Base-by-base conservation (phyloP, 148 eudicot species). In the Amaranthus palmeri region DNA sequence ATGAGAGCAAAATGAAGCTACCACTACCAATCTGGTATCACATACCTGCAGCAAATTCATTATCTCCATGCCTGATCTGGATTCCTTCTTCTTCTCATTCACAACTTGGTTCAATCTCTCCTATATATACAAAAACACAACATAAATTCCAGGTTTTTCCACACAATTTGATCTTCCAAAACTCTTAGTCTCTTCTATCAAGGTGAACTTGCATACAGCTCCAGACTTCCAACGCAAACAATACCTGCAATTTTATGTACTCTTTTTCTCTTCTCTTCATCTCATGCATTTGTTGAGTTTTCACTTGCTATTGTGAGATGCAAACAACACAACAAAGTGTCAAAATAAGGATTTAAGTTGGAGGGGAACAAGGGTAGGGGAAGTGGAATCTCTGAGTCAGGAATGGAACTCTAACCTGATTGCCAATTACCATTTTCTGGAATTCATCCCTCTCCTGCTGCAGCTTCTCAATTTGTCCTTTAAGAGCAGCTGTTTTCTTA, bases 241-340 rank as follows among this genome's bases (percentile, higher is more conserved):
- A 40, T 81, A 96, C 99, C 99, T 96, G 99, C 78, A 96, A 82
- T 83, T 88, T 96, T 58, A 87, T 79, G 79, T 92, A 96, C 74
- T 96, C 99, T 68, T 96, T 96, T 81, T 96, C 99, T 72, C 89
- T 92, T 77, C 89, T 92, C 97, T 96, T 96, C 97, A 92, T 96
- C 80, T 96, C 99, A 80, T 96, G 96, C 73, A 92, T 77, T 73
- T 92, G 99, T 77, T 96, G 99, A 81, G 90, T 87, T 88, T 80
- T 84, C 67, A 88, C 99, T 96, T 96, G 97, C 99, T 96, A 57
- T 79, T 67, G 55, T 48, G 69, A 65, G 54, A 75, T 44, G 46
- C 44, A 78, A 65, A 70, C 8, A 75, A 43, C n/a, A 62, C 53
- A 51, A 25, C 10, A 61, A 72, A 8, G 46, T 11, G 68, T 69